A percentile compares a stretch with the other conserved stretches of the same genome.
Evolutionary conservation across 352 stramenopile genomes (phyloP).

Genomic region (Ophiocytium majus): DNA sequence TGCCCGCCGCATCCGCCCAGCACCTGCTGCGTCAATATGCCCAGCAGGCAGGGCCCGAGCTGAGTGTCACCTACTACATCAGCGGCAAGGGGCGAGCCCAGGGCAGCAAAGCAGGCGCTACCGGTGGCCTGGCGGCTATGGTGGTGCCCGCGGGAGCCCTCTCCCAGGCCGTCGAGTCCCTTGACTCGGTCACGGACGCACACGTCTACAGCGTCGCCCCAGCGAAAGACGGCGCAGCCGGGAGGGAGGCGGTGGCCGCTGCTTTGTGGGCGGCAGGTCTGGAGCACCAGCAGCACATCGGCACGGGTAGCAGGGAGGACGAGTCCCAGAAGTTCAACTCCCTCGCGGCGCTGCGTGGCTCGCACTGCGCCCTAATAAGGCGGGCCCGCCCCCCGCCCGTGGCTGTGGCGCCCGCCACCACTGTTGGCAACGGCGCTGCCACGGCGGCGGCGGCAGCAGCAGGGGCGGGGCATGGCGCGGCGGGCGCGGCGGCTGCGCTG

Average conservation of each 20-base stretch:
- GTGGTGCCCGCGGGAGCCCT: background rate
- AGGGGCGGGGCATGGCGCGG: background rate
- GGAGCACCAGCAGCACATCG: conserved; percentile 23
- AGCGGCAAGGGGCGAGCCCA: background rate
- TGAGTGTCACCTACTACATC: background rate
- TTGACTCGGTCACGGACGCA: background rate
- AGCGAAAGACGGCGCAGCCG: background rate
- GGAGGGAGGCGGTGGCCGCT: background rate
- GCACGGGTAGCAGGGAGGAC: background rate
- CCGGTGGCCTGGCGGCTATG: background rate
- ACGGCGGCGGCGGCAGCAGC: background rate
- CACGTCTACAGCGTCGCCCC: conserved; percentile 22
- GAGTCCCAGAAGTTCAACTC: conserved; percentile 16
- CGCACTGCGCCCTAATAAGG: background rate
- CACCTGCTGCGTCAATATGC: background rate
- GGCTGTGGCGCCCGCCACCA: too few species aligned
- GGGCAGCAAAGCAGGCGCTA: background rate
- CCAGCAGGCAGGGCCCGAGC: background rate
- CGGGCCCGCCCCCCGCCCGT: too few species aligned
- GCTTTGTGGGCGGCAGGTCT: conserved; percentile 15
- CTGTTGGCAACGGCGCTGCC: background rate
- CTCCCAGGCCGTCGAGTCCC: background rate
- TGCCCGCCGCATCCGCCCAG: background rate
- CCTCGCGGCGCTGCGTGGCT: background rate
- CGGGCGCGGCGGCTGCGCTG: background rate